Conservation (phyloP, 495 filamentous ascomycete species). For the Aspergillus egyptiacus region DNA sequence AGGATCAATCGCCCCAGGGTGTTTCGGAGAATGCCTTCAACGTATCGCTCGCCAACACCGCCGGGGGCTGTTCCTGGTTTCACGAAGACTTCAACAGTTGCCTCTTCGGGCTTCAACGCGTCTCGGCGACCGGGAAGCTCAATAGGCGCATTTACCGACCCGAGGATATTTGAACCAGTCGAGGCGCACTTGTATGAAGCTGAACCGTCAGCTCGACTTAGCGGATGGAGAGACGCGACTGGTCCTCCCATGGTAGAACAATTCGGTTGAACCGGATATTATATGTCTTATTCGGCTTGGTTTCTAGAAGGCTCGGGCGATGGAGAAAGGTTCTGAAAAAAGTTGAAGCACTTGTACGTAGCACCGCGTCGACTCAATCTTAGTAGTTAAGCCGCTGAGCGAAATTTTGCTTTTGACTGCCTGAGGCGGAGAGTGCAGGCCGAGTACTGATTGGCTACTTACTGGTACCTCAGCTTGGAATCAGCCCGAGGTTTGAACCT, state of each 20-base stretch:
- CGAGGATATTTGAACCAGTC: slow-evolving; percentile 74
- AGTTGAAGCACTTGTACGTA: too few species aligned
- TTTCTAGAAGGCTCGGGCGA: not conserved
- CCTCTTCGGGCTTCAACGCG: slow-evolving; percentile 77
- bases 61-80: slow-evolving; percentile 59
- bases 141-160: slow-evolving; percentile 85
- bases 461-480: not conserved
- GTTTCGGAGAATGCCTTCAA: slow-evolving; percentile 28
- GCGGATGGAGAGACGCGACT: slow-evolving; percentile 39
- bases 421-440: slow-evolving; percentile 11
- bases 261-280: not conserved
- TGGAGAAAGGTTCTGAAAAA: not conserved
- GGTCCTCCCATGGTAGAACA: slow-evolving; percentile 32
- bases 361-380: not conserved
- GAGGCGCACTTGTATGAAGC: slow-evolving; percentile 64
- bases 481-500: not conserved
- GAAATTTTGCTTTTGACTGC: slow-evolving; percentile 17
- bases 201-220: slow-evolving; percentile 79
- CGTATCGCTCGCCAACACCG: slow-evolving; percentile 70
- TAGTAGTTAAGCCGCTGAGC: slow-evolving; percentile 5
- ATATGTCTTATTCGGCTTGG: not conserved
- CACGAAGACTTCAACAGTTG: slow-evolving; percentile 82
- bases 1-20: slow-evolving; percentile 30
- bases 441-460: slow-evolving; percentile 14
- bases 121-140: slow-evolving; percentile 77